These are phyloP conservation scores for Xanthoconium stramineum DNA, from an alignment of 768 basidiomycete genomes.

Conservation along the genomic window DNA sequence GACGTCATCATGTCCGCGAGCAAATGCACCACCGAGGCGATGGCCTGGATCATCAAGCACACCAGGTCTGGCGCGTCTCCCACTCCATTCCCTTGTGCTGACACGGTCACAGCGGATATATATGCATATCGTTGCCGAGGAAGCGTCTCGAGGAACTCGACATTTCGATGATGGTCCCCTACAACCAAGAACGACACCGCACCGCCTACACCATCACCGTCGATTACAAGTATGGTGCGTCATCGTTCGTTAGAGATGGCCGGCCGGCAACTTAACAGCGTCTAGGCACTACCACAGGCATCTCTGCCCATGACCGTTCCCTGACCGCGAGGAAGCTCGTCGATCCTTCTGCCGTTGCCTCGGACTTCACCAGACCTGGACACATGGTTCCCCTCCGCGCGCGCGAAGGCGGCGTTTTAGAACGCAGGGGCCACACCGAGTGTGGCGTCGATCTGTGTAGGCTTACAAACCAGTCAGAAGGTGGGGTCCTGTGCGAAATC, in stretches of 20 bases:
- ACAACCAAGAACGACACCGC: constrained; percentile 84
- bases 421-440: constrained; percentile 94
- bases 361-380: constrained; percentile 88
- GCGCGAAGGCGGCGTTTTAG: constrained; percentile 77
- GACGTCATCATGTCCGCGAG: constrained; percentile 89
- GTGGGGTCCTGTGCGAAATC: constrained; percentile 88
- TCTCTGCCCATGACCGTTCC: constrained; percentile 93
- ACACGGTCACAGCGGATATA: constrained; percentile 69
- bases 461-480: constrained; percentile 58
- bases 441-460: constrained; percentile 82
- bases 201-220: constrained; percentile 97
- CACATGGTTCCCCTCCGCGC: constrained; percentile 94
- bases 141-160: constrained; percentile 72
- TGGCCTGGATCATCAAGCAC: constrained; percentile 99
- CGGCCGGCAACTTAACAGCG: not conserved
- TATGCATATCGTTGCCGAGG: constrained; percentile 82
- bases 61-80: constrained; percentile 65
- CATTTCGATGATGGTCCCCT: constrained; percentile 89
- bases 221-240: constrained; percentile 82
- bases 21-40: constrained; percentile 87
- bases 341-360: constrained; percentile 46
- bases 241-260: too few relatives aligned
- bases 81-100: constrained; percentile 1
- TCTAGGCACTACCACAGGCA: constrained; percentile 89
- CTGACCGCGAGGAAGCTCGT: constrained; percentile 85